A percentile compares a stretch with the other conserved stretches of the same genome.
Evolutionary conservation across 164 flowering plant species (phyloP).

Genomic region (Brasenia schreberi): DNA sequence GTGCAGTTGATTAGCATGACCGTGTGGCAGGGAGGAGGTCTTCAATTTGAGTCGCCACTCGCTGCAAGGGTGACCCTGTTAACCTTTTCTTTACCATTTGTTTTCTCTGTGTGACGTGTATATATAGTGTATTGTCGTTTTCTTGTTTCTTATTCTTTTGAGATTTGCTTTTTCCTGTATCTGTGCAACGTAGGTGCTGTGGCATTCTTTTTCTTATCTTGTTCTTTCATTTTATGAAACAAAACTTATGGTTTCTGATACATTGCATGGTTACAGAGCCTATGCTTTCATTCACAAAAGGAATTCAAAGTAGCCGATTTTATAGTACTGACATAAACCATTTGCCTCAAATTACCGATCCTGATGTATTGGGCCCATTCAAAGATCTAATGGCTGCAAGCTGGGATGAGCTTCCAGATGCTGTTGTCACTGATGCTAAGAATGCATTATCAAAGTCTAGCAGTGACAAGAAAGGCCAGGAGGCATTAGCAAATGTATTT

Average conservation of each 20-base stretch:
- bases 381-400: conserved; percentile 74
- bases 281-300: conserved; percentile 21
- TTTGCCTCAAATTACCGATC: conserved; percentile 54
- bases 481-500: conserved; percentile 48
- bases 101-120: too few species aligned
- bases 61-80: too few species aligned
- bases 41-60: too few species aligned
- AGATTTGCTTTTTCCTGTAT: too few species aligned
- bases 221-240: too few species aligned
- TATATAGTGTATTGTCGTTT: too few species aligned
- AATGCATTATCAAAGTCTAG: conserved; percentile 55
- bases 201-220: too few species aligned
- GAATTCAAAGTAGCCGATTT: conserved; percentile 36
- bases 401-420: conserved; percentile 74
- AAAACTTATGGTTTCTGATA: not conserved
- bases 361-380: conserved; percentile 49
- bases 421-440: conserved; percentile 39
- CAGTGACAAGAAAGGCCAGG: conserved; percentile 69
- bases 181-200: too few species aligned
- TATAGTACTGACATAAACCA: conserved; percentile 56
- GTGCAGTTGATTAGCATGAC: too few species aligned
- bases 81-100: too few species aligned
- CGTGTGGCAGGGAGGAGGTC: too few species aligned
- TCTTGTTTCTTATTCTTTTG: too few species aligned
- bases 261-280: not conserved